Conservation (phyloP, 257 asterid species). For the Solanum dulcamara region DNA sequence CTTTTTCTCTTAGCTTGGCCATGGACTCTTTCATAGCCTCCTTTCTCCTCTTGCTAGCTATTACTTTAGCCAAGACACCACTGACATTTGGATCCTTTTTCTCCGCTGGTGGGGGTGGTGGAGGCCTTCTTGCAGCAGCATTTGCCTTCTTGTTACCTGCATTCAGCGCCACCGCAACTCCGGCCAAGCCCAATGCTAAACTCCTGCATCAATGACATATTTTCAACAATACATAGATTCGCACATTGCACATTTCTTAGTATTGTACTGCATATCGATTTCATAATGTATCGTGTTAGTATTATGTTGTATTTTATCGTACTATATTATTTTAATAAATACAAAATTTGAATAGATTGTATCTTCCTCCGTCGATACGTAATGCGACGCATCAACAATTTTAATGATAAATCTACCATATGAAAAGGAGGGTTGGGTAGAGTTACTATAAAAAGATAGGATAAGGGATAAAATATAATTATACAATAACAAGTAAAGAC, state of each 20-base stretch:
- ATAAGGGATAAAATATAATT: too few relatives aligned
- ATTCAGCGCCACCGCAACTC: conserved; percentile 26
- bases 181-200: conserved; percentile 41
- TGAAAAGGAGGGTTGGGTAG: too few relatives aligned
- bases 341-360: too few relatives aligned
- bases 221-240: background rate
- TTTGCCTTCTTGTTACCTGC: conserved; percentile 23
- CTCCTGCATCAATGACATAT: conserved; percentile 27
- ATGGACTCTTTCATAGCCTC: conserved; percentile 72
- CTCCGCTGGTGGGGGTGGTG: conserved; percentile 71
- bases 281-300: too few relatives aligned
- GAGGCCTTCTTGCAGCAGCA: conserved; percentile 71
- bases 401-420: too few relatives aligned
- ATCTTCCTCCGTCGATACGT: too few relatives aligned
- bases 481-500: too few relatives aligned
- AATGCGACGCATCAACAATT: too few relatives aligned
- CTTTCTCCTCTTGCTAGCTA: conserved; percentile 88
- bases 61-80: conserved; percentile 56
- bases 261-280: background rate
- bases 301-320: too few relatives aligned
- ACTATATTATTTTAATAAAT: too few relatives aligned
- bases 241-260: background rate
- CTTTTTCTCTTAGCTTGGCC: conserved; percentile 54
- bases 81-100: conserved; percentile 68
- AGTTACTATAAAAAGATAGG: too few relatives aligned